Base-by-base conservation (phyloP, 2,329 filamentous ascomycete species). In the Talaromyces rugulosus region DNA sequence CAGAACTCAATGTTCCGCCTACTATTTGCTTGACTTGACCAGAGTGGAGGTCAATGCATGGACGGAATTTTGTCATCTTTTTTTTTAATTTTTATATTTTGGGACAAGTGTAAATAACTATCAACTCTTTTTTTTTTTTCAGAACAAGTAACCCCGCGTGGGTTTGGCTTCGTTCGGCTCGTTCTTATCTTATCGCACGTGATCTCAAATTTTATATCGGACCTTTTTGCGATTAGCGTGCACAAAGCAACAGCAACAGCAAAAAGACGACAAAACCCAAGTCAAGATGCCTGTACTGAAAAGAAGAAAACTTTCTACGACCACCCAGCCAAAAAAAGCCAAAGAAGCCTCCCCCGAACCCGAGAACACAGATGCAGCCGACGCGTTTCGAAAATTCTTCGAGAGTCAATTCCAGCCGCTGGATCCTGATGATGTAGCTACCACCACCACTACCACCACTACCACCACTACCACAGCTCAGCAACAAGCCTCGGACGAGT, bases 11-110 rank as follows among this genome's bases (percentile, higher is more conserved):
- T 1, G 95, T 98, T 63, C 95, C 94, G 68, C 95, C 95, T 47
- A 99, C 93, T 69, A 99, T 99, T 77, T 99, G 95, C 81, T 99
- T 99, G 63, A 99, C 95, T 74, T 94, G 89, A 14, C 95, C 95
- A n/a, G 93, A 89, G 77, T 99, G 95, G 59, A 99, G 85, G 79
- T 99, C 95, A 77, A 99, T 98, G 74, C 95, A 99, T 23, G 95
- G 95, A 44, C 95, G 85, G 73, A 99, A 99, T 69, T 89, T 87
- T 2, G 95, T 98, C 95, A 99, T 96, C 51, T 65, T 79, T 61
- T 23, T 54, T 53, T 34, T 23, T 40, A 36, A 28, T 44, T 23
- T 11, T 4, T 9, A 11, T 27, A 23, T 23, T 23, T 23, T 23
- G 23, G 23, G 23, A 23, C 23, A 23, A 23, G 23, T 23, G 23